Conservation (phyloP, 1,139 yeast genomes). For the Pichia kudriavzevii region DNA sequence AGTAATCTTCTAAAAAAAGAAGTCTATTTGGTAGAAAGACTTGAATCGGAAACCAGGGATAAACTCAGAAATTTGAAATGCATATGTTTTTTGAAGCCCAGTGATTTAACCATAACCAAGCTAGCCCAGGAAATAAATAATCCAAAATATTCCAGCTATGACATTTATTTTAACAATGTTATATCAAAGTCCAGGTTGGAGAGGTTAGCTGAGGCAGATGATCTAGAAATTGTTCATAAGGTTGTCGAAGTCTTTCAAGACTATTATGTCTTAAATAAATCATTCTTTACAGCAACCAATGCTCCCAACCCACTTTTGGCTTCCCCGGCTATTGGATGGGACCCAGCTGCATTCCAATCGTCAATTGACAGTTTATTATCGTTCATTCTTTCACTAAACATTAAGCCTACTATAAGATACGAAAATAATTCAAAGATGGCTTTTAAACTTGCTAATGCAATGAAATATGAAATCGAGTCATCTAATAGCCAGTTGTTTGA, state of each 20-base stretch:
- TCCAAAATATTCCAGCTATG: constrained; percentile 77
- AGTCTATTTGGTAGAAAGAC: constrained; percentile 68
- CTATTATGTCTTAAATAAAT: constrained; percentile 63
- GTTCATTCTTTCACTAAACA: constrained; percentile 61
- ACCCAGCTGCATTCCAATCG: constrained; percentile 40
- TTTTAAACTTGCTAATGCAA: constrained; percentile 61
- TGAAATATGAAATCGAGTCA: constrained; percentile 46
- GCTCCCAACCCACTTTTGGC: constrained; percentile 17
- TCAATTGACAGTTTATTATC: constrained; percentile 54
- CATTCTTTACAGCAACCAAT: constrained; percentile 47
- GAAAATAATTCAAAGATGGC: constrained; percentile 61
- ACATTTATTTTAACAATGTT: constrained; percentile 68
- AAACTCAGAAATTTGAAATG: constrained; percentile 80
- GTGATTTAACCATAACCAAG: constrained; percentile 33
- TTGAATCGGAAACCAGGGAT: constrained; percentile 59
- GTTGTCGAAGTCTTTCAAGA: constrained; percentile 84
- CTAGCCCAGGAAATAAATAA: constrained; percentile 58
- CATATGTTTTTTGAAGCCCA: constrained; percentile 72
- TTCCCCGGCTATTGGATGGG: constrained; percentile 34
- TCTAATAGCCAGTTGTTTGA: constrained; percentile 60
- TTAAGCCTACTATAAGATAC: constrained; percentile 70
- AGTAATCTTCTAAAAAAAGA: constrained; percentile 75
- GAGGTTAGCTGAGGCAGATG: constrained; percentile 83
- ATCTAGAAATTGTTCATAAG: constrained; percentile 65
- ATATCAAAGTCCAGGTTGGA: constrained; percentile 73